phyloP scores from a whole-genome alignment of 2,329 filamentous ascomycete species.

The Polytolypa hystricis region DNA sequence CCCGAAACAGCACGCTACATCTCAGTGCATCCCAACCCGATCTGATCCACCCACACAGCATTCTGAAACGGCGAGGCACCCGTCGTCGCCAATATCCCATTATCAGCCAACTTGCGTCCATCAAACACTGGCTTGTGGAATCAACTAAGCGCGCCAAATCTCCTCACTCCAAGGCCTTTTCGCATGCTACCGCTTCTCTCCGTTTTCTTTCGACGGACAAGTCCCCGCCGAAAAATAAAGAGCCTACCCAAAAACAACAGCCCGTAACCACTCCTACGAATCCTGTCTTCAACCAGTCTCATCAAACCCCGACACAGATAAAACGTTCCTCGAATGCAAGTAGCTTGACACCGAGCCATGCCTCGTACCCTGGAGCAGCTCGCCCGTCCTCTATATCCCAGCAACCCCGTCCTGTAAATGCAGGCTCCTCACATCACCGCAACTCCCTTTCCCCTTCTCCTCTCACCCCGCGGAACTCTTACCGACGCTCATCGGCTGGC shows the following conservation, averaged over 20 bases:
- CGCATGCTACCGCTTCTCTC: conserved; percentile 19
- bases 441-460: conserved; percentile 80
- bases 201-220: conserved; percentile 29
- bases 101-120: conserved; percentile 53
- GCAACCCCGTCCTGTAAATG: conserved; percentile 25
- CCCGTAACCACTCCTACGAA: conserved; percentile 16
- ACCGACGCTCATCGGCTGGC: conserved; percentile 71
- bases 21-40: conserved; percentile 63
- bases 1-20: conserved; percentile 75
- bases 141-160: conserved; percentile 53
- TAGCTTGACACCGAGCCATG: conserved; percentile 30
- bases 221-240: conserved; percentile 28
- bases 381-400: conserved; percentile 30
- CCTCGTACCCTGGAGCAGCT: conserved; percentile 29
- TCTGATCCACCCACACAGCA: conserved; percentile 45
- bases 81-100: conserved; percentile 52
- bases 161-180: conserved; percentile 32
- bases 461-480: conserved; percentile 74
- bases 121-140: conserved; percentile 65
- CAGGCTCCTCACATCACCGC: conserved; percentile 35
- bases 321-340: conserved; percentile 32
- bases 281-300: conserved; percentile 17
- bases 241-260: conserved; percentile 18
- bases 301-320: conserved; percentile 26
- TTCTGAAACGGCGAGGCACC: conserved; percentile 43